Base-by-base conservation (phyloP, 768 basidiomycete species). In the Suillus brevipes region DNA sequence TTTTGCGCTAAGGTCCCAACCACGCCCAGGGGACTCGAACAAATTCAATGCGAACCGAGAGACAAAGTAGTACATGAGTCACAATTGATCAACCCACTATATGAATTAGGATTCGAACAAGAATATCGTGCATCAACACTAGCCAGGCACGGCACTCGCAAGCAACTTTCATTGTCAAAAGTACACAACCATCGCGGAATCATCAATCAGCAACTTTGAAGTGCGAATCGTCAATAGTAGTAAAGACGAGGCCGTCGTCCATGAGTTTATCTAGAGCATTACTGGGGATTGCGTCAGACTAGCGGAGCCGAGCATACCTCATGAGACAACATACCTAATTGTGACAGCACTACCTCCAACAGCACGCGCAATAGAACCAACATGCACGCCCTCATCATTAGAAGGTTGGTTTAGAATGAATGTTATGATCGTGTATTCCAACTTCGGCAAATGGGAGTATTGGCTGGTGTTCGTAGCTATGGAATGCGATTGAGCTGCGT, bases 141-240 rank as follows among this genome's bases (percentile, higher is more conserved):
- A 62, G 37, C 18, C 43, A 45, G 68, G 61, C 12, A 37, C 12
- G 68, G 61, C 18, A 37, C 20, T 68, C 28, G 36, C 31, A 49
- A 37, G 43, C 10, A 43, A 38, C 25, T 25, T 20, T 45, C 42
- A 25, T 20, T 34, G 40, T 49, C 25, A 61, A 58, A 38, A 25
- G 42, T 66, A 78, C 34, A 67, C 60, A 10, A 2, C 25, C 53
- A 16, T 37, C 12, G 38, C 28, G 37, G 12, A 34, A 65, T 58
- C 40, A 65, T 74, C 71, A 82, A 60, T 72, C 69, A n/a, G 86
- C 85, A 53, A 90, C 73, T 42, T 82, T 78, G 75, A 87, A 90
- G 70, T 93, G 92, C n/a, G 85, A 89, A 67, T 95, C 93, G 70
- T 95, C 90, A 47, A 88, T 84, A 0, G 92, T 93, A 62, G 86